Percentiles rank a stretch among this genome's conserved stretches.
Evolutionary conservation across 148 eudicot species (phyloP).

Genomic region (Polygonum maritimum): DNA sequence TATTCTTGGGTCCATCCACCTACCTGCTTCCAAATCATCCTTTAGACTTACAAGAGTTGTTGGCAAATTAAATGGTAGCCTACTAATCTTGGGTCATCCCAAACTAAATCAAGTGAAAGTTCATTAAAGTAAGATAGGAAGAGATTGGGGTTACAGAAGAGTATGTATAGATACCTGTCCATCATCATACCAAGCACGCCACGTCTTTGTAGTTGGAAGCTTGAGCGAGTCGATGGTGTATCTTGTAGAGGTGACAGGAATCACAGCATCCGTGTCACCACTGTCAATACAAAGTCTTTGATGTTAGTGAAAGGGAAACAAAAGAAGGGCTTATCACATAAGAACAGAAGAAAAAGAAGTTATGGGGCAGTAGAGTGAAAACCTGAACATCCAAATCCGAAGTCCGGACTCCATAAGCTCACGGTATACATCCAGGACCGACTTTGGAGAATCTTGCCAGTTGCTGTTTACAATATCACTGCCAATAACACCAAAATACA

Average conservation of each 20-base stretch:
- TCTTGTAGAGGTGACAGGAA: conserved; percentile 89
- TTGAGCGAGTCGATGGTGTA: conserved; percentile 66
- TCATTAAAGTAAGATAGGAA: neutral
- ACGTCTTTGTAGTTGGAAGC: conserved; percentile 59
- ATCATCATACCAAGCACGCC: conserved; percentile 89
- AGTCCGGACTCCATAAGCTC: conserved; percentile 74
- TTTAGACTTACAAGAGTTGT: neutral
- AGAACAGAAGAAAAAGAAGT: neutral
- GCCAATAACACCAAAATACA: conserved; percentile 15
- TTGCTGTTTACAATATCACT: conserved; percentile 39
- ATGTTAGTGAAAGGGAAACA: no score
- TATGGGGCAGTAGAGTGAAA: conserved; percentile 4
- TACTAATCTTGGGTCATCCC: no score
- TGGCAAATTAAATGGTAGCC: neutral
- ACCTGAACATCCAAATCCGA: conserved; percentile 98
- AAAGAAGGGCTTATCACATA: neutral
- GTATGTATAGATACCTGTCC: conserved; percentile 52
- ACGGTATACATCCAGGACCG: conserved; percentile 59
- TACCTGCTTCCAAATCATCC: conserved; percentile 34
- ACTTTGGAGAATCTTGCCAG: conserved; percentile 76
- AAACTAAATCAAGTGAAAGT: neutral
- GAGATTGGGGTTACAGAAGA: no score
- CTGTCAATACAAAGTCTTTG: conserved; percentile 25
- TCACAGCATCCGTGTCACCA: conserved; percentile 85
- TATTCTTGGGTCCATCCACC: conserved; percentile 95